Evolutionary conservation across 306 rosid genomes (phyloP).

Genomic region (Quercus cerris): DNA sequence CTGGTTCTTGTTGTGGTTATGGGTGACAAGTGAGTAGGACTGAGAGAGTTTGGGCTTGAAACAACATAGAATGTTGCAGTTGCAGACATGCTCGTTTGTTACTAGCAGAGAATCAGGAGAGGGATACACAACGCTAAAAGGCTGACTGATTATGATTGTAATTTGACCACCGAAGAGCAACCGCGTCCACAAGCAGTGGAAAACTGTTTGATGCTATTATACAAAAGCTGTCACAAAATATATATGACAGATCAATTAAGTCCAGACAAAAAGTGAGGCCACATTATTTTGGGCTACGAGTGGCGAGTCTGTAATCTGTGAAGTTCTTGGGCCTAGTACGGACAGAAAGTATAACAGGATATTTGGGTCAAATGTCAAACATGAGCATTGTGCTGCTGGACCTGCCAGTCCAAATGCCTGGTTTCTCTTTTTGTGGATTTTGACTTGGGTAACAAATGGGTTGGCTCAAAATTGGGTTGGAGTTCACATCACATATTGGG

Average conservation of each 20-base stretch:
- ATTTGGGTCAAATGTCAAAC: too few species aligned
- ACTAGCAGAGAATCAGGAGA: not conserved
- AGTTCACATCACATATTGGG: too few species aligned
- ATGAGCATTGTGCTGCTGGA: too few species aligned
- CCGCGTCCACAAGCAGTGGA: not conserved
- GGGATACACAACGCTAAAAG: not conserved
- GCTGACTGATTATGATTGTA: not conserved
- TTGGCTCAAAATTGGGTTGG: too few species aligned
- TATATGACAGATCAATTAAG: not conserved
- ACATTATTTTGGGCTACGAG: not conserved
- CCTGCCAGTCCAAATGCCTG: too few species aligned
- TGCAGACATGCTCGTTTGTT: constrained; percentile 40
- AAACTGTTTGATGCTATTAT: not conserved
- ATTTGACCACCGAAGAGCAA: not conserved
- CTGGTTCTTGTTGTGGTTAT: constrained; percentile 17
- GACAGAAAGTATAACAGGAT: too few species aligned
- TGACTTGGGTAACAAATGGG: too few species aligned
- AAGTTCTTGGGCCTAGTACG: too few species aligned
- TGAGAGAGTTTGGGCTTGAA: constrained; percentile 20
- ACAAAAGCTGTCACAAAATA: not conserved
- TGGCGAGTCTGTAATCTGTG: too few species aligned
- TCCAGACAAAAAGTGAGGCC: not conserved
- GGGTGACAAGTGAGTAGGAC: constrained; percentile 10
- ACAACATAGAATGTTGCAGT: constrained; percentile 7
- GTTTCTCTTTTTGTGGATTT: too few species aligned